A percentile compares a stretch with the other conserved stretches of the same genome.
Conservation (phyloP, 805 yeast genomes). For the Starmerella apis region DNA sequence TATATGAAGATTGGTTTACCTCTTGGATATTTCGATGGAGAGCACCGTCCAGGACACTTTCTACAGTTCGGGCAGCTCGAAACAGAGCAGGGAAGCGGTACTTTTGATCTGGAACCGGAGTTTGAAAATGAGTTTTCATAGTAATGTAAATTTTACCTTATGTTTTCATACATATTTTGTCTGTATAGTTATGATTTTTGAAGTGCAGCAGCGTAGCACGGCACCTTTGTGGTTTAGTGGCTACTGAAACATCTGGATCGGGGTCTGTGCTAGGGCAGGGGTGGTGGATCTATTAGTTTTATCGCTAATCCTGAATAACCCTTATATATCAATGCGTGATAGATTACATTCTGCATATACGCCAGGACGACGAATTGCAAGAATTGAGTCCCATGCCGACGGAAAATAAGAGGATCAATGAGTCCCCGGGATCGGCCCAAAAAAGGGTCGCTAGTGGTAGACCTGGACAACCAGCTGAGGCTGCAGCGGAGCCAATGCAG, state of each 20-base stretch:
- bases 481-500: not conserved
- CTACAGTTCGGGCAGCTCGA: constrained; percentile 59
- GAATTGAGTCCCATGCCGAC: not conserved
- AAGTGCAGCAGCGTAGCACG: not conserved
- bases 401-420: not conserved
- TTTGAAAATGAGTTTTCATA: not conserved
- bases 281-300: not conserved
- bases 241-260: too few species aligned
- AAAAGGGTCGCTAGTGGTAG: not conserved
- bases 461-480: not conserved
- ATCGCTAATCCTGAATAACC: not conserved
- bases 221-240: too few species aligned
- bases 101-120: not conserved
- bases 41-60: constrained; percentile 85
- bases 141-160: too few species aligned
- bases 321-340: not conserved
- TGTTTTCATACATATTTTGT: not conserved
- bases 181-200: not conserved
- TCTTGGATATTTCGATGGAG: constrained; percentile 66
- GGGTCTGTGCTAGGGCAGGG: not conserved
- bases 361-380: not conserved
- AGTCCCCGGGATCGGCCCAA: not conserved
- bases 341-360: not conserved
- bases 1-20: constrained; percentile 70
- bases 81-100: constrained; percentile 28